Conservation (phyloP, 352 stramenopile genomes). For the Phytophthora quininea region DNA sequence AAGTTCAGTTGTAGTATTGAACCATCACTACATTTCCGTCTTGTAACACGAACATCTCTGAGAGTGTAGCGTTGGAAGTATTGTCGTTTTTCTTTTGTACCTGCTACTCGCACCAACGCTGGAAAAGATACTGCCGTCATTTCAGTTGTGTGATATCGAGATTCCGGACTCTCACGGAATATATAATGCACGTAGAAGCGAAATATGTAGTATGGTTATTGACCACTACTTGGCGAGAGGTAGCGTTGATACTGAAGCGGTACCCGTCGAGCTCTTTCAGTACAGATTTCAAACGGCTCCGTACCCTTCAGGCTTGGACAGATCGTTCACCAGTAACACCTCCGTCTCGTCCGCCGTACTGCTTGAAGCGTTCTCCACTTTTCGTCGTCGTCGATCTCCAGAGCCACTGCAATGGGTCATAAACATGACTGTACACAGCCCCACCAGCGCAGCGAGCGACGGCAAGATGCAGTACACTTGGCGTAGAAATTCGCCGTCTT, state of each 20-base stretch:
- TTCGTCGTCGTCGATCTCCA: constrained; percentile 26
- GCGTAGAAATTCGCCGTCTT: constrained; percentile 76
- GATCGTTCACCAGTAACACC: constrained; percentile 24
- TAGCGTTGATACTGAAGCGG: constrained; percentile 19
- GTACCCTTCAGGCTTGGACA: constrained; percentile 20
- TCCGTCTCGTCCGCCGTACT: constrained; percentile 40
- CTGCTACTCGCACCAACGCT: too few species aligned
- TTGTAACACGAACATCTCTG: too few species aligned
- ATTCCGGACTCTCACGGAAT: too few species aligned
- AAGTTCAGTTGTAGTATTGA: too few species aligned
- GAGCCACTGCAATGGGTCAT: constrained; percentile 72
- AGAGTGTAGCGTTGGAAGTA: too few species aligned
- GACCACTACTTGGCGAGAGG: constrained; percentile 11
- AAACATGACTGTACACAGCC: constrained; percentile 68
- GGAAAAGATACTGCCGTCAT: too few species aligned
- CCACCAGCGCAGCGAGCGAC: constrained; percentile 61
- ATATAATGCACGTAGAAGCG: too few species aligned
- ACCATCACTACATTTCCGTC: too few species aligned
- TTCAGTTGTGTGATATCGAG: too few species aligned
- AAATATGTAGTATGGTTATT: too few species aligned
- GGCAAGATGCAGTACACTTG: constrained; percentile 79
- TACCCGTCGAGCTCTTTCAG: constrained; percentile 1
- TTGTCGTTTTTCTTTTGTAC: too few species aligned
- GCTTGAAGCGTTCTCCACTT: constrained; percentile 27
- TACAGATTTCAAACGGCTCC: constrained; percentile 16